Base-by-base conservation (phyloP, 805 yeast genomes). In the Cyberlindnera saturnus region DNA sequence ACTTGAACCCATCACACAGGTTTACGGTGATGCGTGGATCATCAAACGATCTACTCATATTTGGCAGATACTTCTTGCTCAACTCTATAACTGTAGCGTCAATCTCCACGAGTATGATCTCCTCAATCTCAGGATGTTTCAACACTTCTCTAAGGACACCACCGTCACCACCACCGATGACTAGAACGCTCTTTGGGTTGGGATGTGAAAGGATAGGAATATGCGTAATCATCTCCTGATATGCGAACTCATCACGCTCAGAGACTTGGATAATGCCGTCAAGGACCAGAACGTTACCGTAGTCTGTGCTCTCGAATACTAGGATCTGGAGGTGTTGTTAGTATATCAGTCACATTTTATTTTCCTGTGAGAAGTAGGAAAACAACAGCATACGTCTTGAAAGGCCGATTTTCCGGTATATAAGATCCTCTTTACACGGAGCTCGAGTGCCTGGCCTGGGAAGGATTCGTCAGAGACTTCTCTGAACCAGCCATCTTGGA, bases 141-240 rank as follows among this genome's bases (percentile, higher is more conserved):
- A 87, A 78, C 15, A 86, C 81, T 62, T 89, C 97, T 56, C 97
- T 75, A 32, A 90, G 67, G 17, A 89, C 96, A 48, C 97, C 97
- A 50, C 97, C 96, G 62, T 89, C 97, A 35, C 97, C 97, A 20
- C 97, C 97, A 23, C 97, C 97, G 55, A 89, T 86, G 28, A 89
- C 93, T 40, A 89, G 73, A 9, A 88, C 95, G 42, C 73, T 75
- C 53, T 75, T 76, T 2, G 97, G 96, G 34, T 70, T 57, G 4
- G 78, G 77, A 65, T 89, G 97, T 10, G 86, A 67, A 75, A 81
- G 79, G 44, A 90, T 57, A 5, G 96, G 90, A 26, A 87, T 64
- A 62, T 90, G 95, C 3, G 95, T 69, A 49, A 89, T 90, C 81
- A 87, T 79, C 61, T 89, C 97, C 66, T 89, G 97, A 64, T 89